Percentiles rank a stretch among this genome's conserved stretches.
Conservation (phyloP, 495 filamentous ascomycete genomes). For the Collariella sp. region DNA sequence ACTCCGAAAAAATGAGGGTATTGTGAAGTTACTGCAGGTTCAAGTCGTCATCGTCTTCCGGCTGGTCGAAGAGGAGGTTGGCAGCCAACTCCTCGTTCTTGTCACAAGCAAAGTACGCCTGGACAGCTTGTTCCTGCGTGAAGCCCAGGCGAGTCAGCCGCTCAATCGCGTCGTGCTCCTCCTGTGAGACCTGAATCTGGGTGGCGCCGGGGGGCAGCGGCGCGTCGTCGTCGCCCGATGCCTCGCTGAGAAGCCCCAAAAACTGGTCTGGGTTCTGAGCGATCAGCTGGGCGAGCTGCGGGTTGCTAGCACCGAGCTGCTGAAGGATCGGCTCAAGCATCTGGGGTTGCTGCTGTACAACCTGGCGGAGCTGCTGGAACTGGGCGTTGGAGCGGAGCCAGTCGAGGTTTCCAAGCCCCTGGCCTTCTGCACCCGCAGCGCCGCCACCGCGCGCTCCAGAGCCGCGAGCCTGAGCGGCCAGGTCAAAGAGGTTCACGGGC, state of each 20-base stretch:
- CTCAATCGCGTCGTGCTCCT: slow-evolving; percentile 94
- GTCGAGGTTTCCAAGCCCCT: slow-evolving; percentile 69
- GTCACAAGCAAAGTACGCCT: slow-evolving; percentile 98
- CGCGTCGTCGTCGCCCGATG: slow-evolving; percentile 61
- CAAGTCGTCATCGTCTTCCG: slow-evolving; percentile 65
- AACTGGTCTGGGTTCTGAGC: slow-evolving; percentile 88
- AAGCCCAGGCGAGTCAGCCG: slow-evolving; percentile 86
- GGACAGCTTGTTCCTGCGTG: slow-evolving; percentile 84
- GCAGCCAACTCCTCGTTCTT: slow-evolving; percentile 98
- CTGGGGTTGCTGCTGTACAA: slow-evolving; percentile 92
- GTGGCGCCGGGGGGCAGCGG: slow-evolving; percentile 81
- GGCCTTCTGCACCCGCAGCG: slow-evolving; percentile 43
- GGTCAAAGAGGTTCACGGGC: slow-evolving; percentile 87
- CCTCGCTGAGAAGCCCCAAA: slow-evolving; percentile 76
- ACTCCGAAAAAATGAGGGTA: neutral
- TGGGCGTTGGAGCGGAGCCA: slow-evolving; percentile 94
- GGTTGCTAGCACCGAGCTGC: slow-evolving; percentile 92
- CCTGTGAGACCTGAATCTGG: slow-evolving; percentile 83
- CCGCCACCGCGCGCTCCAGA: slow-evolving; percentile 39
- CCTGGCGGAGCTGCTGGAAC: slow-evolving; percentile 93
- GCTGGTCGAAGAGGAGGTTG: slow-evolving; percentile 96
- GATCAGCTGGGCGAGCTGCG: slow-evolving; percentile 85
- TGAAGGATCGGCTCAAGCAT: slow-evolving; percentile 98
- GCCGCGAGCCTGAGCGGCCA: slow-evolving; percentile 61
- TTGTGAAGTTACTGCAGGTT: slow-evolving; percentile 21